phyloP scores from a whole-genome alignment of 2,329 filamentous ascomycete genomes.

The Orbilia blumenaviensis region DNA sequence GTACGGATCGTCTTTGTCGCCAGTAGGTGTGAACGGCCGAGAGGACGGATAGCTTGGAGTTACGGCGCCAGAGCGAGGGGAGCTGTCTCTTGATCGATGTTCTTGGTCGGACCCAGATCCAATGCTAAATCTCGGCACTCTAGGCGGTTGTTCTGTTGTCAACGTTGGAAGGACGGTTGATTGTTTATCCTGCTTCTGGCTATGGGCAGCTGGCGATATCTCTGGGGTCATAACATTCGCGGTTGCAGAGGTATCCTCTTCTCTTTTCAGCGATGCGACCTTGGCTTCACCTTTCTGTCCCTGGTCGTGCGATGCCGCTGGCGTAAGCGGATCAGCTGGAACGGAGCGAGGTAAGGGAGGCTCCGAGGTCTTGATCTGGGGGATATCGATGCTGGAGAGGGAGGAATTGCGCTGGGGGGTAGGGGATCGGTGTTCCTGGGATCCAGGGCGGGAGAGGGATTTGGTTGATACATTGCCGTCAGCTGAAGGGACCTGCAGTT shows the following conservation, averaged over 20 bases:
- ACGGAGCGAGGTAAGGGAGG: constrained; percentile 45
- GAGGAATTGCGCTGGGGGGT: constrained; percentile 30
- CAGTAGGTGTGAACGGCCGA: constrained; percentile 79
- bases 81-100: constrained; percentile 68
- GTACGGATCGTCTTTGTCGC: constrained; percentile 85
- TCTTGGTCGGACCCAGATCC: constrained; percentile 69
- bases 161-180: constrained; percentile 41
- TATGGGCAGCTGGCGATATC: constrained; percentile 69
- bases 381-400: constrained; percentile 41
- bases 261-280: constrained; percentile 3
- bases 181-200: constrained; percentile 58
- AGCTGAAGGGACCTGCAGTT: constrained; percentile 32
- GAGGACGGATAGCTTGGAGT: constrained; percentile 72
- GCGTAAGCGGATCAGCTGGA: constrained; percentile 52
- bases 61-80: constrained; percentile 68
- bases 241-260: constrained; percentile 56
- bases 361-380: constrained; percentile 46
- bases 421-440: constrained; percentile 21
- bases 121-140: constrained; percentile 65
- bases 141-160: constrained; percentile 34
- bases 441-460: constrained; percentile 40
- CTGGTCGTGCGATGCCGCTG: constrained; percentile 52
- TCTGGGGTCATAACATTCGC: constrained; percentile 73
- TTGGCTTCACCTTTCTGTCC: constrained; percentile 48
- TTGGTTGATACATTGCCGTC: constrained; percentile 31